Percentiles rank a stretch among this genome's conserved stretches.
Evolutionary conservation across 352 stramenopile genomes (phyloP).

Genomic region (Peronosclerospora sorghi): DNA sequence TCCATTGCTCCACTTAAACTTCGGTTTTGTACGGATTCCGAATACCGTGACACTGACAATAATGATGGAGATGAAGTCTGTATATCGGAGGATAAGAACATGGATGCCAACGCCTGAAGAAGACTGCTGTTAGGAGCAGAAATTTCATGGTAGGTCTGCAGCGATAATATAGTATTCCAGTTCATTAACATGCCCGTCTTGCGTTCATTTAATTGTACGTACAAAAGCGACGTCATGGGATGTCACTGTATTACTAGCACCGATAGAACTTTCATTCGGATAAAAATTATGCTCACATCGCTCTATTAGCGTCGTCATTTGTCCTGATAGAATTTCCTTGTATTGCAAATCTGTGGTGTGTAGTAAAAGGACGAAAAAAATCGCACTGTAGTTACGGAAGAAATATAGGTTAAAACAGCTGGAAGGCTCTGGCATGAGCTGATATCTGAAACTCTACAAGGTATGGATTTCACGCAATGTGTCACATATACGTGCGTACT

Average conservation of each 20-base stretch:
- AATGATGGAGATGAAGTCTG: conserved; percentile 30
- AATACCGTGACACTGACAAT: conserved; percentile 44
- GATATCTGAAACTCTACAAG: no score
- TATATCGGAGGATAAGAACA: conserved; percentile 37
- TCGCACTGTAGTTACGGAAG: no score
- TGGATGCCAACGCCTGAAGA: conserved; percentile 25
- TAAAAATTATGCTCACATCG: conserved; percentile 30
- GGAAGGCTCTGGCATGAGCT: no score
- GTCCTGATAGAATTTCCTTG: conserved; percentile 57
- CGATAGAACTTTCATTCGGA: neutral
- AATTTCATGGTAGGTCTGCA: neutral
- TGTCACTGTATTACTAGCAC: neutral
- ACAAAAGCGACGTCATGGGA: conserved; percentile 5
- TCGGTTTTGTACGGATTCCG: conserved; percentile 35
- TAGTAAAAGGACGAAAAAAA: no score
- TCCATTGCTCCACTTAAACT: conserved; percentile 28
- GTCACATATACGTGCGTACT: no score
- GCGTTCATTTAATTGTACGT: neutral
- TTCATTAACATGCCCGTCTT: neutral
- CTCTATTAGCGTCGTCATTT: conserved; percentile 69
- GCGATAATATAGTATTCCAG: neutral
- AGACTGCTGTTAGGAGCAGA: neutral
- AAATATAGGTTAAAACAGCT: no score
- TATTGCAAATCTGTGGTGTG: conserved; percentile 60
- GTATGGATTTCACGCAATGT: no score